Evolutionary conservation across 495 filamentous ascomycete species (phyloP), one percentile per base, ranked within the genome.

Genomic region (Amniculicola lignicola): DNA sequence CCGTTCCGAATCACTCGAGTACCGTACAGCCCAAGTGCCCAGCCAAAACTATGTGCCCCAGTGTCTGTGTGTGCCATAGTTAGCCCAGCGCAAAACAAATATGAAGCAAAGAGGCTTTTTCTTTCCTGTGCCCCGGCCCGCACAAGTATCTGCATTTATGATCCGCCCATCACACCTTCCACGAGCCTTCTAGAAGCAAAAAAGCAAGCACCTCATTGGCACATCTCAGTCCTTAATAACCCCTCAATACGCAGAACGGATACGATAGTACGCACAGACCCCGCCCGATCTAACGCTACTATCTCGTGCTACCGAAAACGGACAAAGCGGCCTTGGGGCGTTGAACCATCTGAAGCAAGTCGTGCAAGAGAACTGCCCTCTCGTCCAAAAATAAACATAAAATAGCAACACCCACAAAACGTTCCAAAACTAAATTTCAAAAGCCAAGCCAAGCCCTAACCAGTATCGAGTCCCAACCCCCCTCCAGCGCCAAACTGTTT

Each of bases 401-500:
- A 38, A 42, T 38, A 29, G 3, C 24, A 15, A 15, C 7, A 35
- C 15, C 22, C 12, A 12, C 6, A 23, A 24, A 43, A 21, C 24
- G 35, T 15, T 14, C 21, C 18, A 1, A 15, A 53, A 42, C 14
- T 15, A 4, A 28, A 21, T 36, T 39, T 24, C 28, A 43, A 24
- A 45, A 57, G 36, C 33, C 23, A 52, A 42, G 39, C 47, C 40
- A 46, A 59, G 47, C 38, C 41, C 19, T 39, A 55, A 38, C 45
- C 38, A 38, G 45, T n/a, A 28, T 22, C 6, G 37, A n/a, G 29
- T 9, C 29, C 7, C 22, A 18, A 12, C 40, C n/a, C 23, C 40
- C 31, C 16, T 48, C 33, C 38, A 59, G 51, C 55, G 55, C 55
- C 46, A 59, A 59, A 59, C 47, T 52, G 48, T 45, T 59, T 58